phyloP scores from a whole-genome alignment of 176 grass and related monocot species.

The Ampelocalamus luodianensis region DNA sequence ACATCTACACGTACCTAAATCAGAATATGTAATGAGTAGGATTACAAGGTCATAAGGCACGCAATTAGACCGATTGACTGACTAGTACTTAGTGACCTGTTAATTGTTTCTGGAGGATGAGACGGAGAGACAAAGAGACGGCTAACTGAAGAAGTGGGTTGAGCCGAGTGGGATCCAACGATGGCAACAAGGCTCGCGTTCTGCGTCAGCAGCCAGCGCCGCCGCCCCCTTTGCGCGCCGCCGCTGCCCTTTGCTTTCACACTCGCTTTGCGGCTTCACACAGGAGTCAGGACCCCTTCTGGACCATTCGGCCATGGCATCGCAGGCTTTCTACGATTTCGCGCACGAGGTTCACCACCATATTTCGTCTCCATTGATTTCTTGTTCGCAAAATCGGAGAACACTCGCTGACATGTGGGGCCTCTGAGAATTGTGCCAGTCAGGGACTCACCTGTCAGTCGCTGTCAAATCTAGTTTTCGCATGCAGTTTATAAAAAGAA shows the following conservation, averaged over 20 bases:
- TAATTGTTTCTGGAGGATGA: neutral
- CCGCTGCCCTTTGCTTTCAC: conserved; percentile 44
- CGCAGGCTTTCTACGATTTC: neutral
- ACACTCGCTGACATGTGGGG: neutral
- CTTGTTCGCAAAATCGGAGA: neutral
- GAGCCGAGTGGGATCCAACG: too few species aligned
- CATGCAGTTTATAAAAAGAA: neutral
- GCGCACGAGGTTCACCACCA: neutral
- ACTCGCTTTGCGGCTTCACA: conserved; percentile 48
- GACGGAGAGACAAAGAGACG: neutral
- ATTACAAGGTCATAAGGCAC: conserved; percentile 10
- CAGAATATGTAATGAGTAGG: neutral
- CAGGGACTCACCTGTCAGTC: neutral
- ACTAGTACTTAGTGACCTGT: too few species aligned
- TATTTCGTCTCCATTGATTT: neutral
- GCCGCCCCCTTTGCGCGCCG: too few species aligned
- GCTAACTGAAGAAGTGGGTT: neutral
- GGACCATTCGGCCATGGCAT: neutral
- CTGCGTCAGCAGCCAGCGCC: too few species aligned
- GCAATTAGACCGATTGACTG: neutral
- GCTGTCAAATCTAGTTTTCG: neutral
- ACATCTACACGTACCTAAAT: neutral
- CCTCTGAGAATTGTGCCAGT: too few species aligned
- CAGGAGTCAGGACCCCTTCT: neutral
- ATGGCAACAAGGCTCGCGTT: too few species aligned